Conservation (phyloP, 2,329 filamentous ascomycete genomes). For the Fusarium praegraminearum region DNA sequence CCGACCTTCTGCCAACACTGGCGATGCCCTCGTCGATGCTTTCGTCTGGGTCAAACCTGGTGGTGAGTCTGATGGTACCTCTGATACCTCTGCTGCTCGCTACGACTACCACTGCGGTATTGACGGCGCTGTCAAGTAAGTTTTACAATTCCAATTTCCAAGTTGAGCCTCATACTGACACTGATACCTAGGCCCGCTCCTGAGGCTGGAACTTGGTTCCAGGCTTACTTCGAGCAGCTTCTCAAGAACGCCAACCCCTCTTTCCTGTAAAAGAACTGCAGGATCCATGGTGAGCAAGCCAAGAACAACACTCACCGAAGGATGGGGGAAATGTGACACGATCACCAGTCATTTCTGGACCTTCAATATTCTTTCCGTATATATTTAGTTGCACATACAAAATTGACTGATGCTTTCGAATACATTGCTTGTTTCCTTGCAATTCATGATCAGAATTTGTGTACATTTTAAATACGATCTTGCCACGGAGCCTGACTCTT, state of each 20-base stretch:
- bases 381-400: background rate
- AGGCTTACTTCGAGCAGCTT: slow-evolving; percentile 69
- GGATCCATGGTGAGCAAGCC: too few relatives aligned
- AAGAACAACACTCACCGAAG: background rate
- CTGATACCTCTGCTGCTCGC: slow-evolving; percentile 59
- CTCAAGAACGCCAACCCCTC: slow-evolving; percentile 68
- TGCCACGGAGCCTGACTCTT: background rate
- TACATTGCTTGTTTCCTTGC: background rate
- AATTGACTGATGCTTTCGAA: background rate
- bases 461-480: too few relatives aligned
- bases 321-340: background rate
- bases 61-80: slow-evolving; percentile 66
- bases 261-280: slow-evolving; percentile 49
- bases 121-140: slow-evolving; percentile 59
- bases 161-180: slow-evolving; percentile 43
- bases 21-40: slow-evolving; percentile 69
- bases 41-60: slow-evolving; percentile 80
- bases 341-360: background rate
- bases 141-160: fast-evolving
- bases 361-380: slow-evolving; percentile 5
- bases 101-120: slow-evolving; percentile 61
- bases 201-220: slow-evolving; percentile 77
- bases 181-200: slow-evolving; percentile 66
- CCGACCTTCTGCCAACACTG: slow-evolving; percentile 73
- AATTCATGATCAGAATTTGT: background rate